phyloP scores from a whole-genome alignment of 805 yeast species.

The Yamadazyma olivae region DNA sequence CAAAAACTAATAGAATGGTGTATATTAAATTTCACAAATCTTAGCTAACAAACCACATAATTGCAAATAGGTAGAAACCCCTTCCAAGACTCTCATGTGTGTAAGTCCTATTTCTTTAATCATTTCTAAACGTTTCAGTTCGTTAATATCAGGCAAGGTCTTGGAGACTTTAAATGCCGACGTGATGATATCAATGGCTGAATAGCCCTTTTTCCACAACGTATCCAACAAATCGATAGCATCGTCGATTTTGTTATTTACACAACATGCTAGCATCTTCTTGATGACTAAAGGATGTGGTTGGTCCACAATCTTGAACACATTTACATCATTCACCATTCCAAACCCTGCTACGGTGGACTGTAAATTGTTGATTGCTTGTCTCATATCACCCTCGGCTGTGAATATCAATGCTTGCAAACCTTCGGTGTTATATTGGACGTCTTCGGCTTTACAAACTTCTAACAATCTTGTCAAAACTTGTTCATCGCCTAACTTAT shows the following conservation, averaged over 20 bases:
- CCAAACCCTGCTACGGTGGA: slow-evolving; percentile 94
- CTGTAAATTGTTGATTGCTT: slow-evolving; percentile 91
- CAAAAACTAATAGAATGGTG: slow-evolving; percentile 13
- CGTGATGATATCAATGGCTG: slow-evolving; percentile 88
- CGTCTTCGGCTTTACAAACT: slow-evolving; percentile 64
- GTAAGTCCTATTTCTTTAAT: slow-evolving; percentile 85
- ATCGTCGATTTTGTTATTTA: slow-evolving; percentile 51
- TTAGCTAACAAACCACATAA: slow-evolving; percentile 78
- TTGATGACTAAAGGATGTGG: slow-evolving; percentile 90
- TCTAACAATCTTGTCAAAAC: slow-evolving; percentile 74
- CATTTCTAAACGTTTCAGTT: slow-evolving; percentile 66
- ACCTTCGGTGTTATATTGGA: slow-evolving; percentile 84
- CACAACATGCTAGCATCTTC: slow-evolving; percentile 50
- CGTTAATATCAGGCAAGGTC: slow-evolving; percentile 64
- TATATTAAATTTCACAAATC: slow-evolving; percentile 32
- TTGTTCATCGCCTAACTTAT: slow-evolving; percentile 79
- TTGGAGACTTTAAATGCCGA: slow-evolving; percentile 88
- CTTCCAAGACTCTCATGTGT: slow-evolving; percentile 91
- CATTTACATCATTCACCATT: slow-evolving; percentile 86
- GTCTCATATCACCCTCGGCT: slow-evolving; percentile 99
- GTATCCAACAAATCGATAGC: slow-evolving; percentile 62
- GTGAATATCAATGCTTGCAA: slow-evolving; percentile 89
- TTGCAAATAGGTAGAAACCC: slow-evolving; percentile 85
- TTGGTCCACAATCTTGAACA: slow-evolving; percentile 91
- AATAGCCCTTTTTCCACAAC: slow-evolving; percentile 88